These are phyloP conservation scores for Pichia deserticola DNA, from an alignment of 805 yeast species.

Conservation along the genomic window DNA sequence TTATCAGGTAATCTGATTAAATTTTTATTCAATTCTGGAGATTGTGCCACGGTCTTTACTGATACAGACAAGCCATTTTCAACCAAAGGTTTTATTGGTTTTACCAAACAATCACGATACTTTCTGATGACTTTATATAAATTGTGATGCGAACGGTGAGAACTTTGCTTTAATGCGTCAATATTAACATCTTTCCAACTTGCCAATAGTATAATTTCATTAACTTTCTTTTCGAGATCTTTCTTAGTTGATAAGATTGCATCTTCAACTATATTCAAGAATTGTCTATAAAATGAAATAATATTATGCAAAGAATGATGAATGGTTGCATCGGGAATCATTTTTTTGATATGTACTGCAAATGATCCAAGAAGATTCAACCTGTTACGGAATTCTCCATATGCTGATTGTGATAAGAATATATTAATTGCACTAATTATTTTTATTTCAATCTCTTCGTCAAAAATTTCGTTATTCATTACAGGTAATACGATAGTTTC, in stretches of 20 bases:
- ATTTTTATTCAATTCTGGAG: background rate
- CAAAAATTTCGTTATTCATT: constrained; percentile 34
- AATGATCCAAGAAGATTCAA: constrained; percentile 60
- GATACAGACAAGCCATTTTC: constrained; percentile 46
- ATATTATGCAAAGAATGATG: constrained; percentile 48
- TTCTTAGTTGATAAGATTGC: constrained; percentile 40
- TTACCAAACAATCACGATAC: constrained; percentile 57
- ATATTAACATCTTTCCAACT: constrained; percentile 97
- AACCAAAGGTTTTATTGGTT: constrained; percentile 45
- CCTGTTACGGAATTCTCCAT: constrained; percentile 65
- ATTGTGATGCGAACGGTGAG: constrained; percentile 77
- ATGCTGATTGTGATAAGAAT: constrained; percentile 66
- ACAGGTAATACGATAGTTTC: constrained; percentile 63
- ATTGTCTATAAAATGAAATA: constrained; percentile 60
- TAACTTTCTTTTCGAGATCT: constrained; percentile 65
- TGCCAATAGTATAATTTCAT: constrained; percentile 80
- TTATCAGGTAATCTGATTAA: constrained; percentile 1
- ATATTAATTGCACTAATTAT: constrained; percentile 58
- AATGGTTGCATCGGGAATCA: constrained; percentile 23
- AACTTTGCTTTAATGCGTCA: constrained; percentile 89
- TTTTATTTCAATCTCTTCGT: constrained; percentile 25
- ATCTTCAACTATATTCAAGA: constrained; percentile 40
- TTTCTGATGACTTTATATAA: constrained; percentile 79
- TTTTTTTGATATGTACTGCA: constrained; percentile 38
- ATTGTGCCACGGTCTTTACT: constrained; percentile 1